Base-by-base conservation (phyloP, 768 basidiomycete genomes). In the Clathrus columnatus region DNA sequence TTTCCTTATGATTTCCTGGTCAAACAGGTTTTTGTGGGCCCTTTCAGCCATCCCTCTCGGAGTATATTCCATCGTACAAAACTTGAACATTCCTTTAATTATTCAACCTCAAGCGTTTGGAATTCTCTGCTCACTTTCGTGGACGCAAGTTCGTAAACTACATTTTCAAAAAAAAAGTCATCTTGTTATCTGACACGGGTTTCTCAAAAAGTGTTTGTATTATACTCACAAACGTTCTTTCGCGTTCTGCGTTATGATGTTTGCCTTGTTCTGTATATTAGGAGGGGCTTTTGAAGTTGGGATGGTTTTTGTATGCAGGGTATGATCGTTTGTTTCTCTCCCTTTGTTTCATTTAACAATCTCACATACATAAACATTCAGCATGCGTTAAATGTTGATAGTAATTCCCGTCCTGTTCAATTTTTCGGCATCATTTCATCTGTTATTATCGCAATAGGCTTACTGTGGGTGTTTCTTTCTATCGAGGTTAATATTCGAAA, bases 71-170 rank as follows among this genome's bases (percentile, higher is more conserved):
- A 73, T 90, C 50, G 68, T 81, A 0, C 82, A 85, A 59, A 67
- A 79, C 51, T 66, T 90, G 36, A 87, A 83, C 63, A 77, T 89
- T 30, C 86, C 88, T 0, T 74, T 91, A 42, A 83, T 86, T 44
- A 56, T 84, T 2, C 82, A 87, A 64, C 80, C 82, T 5, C 83
- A 84, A 57, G 60, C 82, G 1, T 86, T 91, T 63, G 79, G 78
- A 0, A 69, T 78, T 23, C 69, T 91, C 11, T 69, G 74, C 0
- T 70, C 85, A 2, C 60, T 84, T 10, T 83, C 82, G 2, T 86
- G 83, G 80, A 75, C 75, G 0, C 85, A 89, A 74, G 82, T 82
- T 29, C 29, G 72, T 63, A 54, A 23, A 17, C 29, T n/a, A 3
- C 45, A 14, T 43, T 26, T 26, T 24, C 36, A 26, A 36, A n/a